Evolutionary conservation across 495 filamentous ascomycete genomes (phyloP).

Genomic region (Annulohypoxylon moriforme): DNA sequence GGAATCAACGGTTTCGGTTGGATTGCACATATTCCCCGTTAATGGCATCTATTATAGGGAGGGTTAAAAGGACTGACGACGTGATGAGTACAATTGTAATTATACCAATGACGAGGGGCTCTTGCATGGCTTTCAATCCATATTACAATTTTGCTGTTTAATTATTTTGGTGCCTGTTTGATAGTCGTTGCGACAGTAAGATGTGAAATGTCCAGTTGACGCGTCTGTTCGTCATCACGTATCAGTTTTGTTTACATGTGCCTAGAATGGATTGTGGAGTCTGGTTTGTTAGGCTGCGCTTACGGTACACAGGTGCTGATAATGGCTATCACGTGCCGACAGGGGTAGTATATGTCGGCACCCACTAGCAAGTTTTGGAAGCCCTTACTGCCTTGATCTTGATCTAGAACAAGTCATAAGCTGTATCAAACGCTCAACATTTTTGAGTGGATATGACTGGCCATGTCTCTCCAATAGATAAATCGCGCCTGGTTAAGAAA

Average conservation of each 20-base stretch:
- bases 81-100: slow-evolving; percentile 53
- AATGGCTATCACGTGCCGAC: slow-evolving; percentile 42
- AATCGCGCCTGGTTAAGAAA: not conserved
- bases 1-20: slow-evolving; percentile 41
- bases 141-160: slow-evolving; percentile 2
- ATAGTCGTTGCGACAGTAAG: not conserved
- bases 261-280: slow-evolving; percentile 33
- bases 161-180: not conserved
- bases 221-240: slow-evolving; percentile 28
- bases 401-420: not conserved
- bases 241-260: slow-evolving; percentile 38
- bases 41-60: slow-evolving; percentile 32
- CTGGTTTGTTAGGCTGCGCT: not conserved
- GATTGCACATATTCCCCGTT: slow-evolving; percentile 47
- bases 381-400: not conserved
- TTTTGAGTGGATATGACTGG: slow-evolving; percentile 3
- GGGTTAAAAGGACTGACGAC: slow-evolving; percentile 45
- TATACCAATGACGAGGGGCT: slow-evolving; percentile 48
- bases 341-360: not conserved
- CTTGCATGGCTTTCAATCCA: slow-evolving; percentile 34
- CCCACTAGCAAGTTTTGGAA: not conserved
- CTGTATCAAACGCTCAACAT: not conserved
- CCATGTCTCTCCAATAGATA: not conserved
- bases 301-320: slow-evolving; percentile 25
- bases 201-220: slow-evolving; percentile 14